These are phyloP conservation scores for Tolypocladium sp. DNA, from an alignment of 2,329 filamentous ascomycete species.

Conservation along the genomic window DNA sequence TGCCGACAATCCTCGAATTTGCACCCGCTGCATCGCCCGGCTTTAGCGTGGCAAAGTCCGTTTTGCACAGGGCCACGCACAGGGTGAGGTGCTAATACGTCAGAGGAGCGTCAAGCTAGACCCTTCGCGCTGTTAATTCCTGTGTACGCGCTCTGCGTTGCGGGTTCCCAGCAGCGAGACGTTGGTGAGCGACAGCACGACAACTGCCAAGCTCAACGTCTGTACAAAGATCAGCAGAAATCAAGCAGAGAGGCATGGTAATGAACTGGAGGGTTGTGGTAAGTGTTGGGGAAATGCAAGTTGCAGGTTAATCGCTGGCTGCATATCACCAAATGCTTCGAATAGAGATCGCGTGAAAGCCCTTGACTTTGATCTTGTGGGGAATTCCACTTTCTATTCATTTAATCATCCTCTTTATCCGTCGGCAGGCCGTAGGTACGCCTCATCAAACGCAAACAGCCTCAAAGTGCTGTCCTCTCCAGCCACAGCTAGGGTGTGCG, in stretches of 20 bases:
- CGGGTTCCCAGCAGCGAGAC: too few relatives aligned
- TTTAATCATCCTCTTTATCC: constrained; percentile 6
- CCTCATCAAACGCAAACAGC: constrained; percentile 37
- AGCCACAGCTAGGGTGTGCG: constrained; percentile 39
- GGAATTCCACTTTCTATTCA: neutral
- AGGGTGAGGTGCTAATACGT: neutral
- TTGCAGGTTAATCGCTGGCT: neutral
- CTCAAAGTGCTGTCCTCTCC: constrained; percentile 54
- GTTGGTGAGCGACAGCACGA: neutral
- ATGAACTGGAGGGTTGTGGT: neutral
- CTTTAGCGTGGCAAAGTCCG: neutral
- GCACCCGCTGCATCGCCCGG: neutral
- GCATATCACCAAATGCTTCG: neutral
- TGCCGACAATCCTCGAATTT: neutral
- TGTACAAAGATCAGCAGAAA: neutral
- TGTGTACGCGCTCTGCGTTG: neutral
- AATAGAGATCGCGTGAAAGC: neutral
- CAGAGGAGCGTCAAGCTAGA: neutral
- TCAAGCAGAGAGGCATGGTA: too few relatives aligned
- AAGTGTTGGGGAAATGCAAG: neutral
- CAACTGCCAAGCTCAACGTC: neutral
- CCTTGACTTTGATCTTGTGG: neutral
- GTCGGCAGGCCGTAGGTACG: constrained; percentile 10
- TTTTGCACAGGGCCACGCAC: neutral
- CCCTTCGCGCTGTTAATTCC: neutral